phyloP scores from a whole-genome alignment of 2,329 filamentous ascomycete genomes.

The Septoria petroselini region DNA sequence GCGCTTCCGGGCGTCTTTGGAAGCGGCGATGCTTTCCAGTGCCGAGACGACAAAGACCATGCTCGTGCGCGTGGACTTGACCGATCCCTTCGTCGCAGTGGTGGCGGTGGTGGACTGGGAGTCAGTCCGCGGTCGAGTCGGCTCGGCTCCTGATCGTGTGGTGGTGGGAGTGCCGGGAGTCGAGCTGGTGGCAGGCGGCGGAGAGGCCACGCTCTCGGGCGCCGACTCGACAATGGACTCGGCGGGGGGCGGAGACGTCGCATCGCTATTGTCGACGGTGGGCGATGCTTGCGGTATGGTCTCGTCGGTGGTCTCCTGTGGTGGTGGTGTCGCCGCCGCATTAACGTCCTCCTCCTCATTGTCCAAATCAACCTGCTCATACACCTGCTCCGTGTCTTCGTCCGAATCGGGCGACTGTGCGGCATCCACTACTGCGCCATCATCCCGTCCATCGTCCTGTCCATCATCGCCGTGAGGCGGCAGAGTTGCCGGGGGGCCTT shows the following conservation, averaged over 20 bases:
- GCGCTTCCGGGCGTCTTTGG: conserved; percentile 84
- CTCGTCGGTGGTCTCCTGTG: conserved; percentile 17
- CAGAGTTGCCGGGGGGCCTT: conserved; percentile 9
- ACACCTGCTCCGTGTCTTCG: conserved; percentile 1
- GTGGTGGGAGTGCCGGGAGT: conserved; percentile 26
- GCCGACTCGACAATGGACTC: conserved; percentile 9
- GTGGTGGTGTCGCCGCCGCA: conserved; percentile 9
- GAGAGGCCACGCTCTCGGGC: conserved; percentile 19
- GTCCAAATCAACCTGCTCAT: conserved; percentile 9
- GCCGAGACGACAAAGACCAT: conserved; percentile 94
- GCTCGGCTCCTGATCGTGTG: conserved; percentile 9
- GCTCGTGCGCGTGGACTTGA: conserved; percentile 71
- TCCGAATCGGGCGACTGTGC: conserved; percentile 9
- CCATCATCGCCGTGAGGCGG: conserved; percentile 15
- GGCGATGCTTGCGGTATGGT: conserved; percentile 9
- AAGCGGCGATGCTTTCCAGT: conserved; percentile 83
- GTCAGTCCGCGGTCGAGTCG: conserved; percentile 53
- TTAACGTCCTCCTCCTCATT: no score
- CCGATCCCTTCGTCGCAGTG: conserved; percentile 47
- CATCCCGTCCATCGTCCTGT: conserved; percentile 16
- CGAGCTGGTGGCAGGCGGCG: conserved; percentile 22
- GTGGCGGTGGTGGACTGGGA: conserved; percentile 57
- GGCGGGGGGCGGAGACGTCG: conserved; percentile 4
- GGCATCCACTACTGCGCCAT: background rate
- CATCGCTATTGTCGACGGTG: conserved; percentile 16